Percentiles rank a stretch among this genome's conserved stretches.
phyloP scores from a whole-genome alignment of 2,329 filamentous ascomycete species.

The Eutypa lata region DNA sequence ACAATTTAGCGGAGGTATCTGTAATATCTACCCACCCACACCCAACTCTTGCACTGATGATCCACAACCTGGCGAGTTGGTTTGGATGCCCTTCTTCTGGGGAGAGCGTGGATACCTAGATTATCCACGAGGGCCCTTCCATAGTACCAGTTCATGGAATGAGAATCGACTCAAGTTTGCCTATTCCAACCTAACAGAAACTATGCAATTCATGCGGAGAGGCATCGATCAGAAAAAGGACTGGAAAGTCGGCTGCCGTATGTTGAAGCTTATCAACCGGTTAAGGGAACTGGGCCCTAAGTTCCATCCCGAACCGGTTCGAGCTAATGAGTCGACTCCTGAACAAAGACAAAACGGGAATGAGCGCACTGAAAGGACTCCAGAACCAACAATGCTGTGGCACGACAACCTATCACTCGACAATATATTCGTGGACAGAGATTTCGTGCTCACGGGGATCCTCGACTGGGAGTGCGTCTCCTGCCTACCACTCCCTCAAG shows the following conservation, averaged over 20 bases:
- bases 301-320: slow-evolving; percentile 9
- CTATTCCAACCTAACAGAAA: slow-evolving; percentile 11
- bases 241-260: neutral
- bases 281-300: slow-evolving; percentile 15
- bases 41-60: neutral
- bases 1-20: slow-evolving; percentile 21
- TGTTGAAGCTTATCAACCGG: slow-evolving; percentile 14
- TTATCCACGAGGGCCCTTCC: slow-evolving; percentile 15
- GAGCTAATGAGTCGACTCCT: slow-evolving; percentile 3
- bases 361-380: neutral
- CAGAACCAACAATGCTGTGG: slow-evolving; percentile 24
- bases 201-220: neutral
- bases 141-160: slow-evolving; percentile 15
- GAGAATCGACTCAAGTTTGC: slow-evolving; percentile 15
- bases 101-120: slow-evolving; percentile 15
- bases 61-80: slow-evolving; percentile 18
- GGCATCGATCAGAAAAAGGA: neutral
- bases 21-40: slow-evolving; percentile 22
- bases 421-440: slow-evolving; percentile 32
- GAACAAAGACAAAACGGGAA: slow-evolving; percentile 1
- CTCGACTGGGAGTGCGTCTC: slow-evolving; percentile 33
- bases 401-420: slow-evolving; percentile 29
- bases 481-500: slow-evolving; percentile 26
- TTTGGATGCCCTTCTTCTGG: slow-evolving; percentile 28
- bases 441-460: slow-evolving; percentile 26